Evolutionary conservation across 2,329 filamentous ascomycete species (phyloP), one percentile per base, ranked within the genome.

Genomic region (Gyromitra esculenta): DNA sequence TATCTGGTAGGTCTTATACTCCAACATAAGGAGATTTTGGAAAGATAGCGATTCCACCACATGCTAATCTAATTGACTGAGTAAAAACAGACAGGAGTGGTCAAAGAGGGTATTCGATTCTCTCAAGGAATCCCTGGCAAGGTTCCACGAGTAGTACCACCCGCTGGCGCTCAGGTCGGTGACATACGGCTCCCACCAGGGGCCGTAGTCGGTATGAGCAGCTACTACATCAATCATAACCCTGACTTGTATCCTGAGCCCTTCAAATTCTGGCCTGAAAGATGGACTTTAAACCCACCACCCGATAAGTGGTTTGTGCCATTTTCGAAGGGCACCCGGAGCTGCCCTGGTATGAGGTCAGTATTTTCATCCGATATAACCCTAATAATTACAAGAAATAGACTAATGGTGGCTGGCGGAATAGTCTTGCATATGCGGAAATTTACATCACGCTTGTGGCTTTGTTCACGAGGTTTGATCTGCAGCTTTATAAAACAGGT

Each of bases 301-400:
- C 59, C 48, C n/a, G 82, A 85, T 52, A 82, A 82, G 18, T 83
- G 82, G 66, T 82, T 86, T 68, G 80, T 86, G 15, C 85, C 0
- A 86, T 87, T 79, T 84, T 82, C 1, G 81, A 84, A 59, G 86
- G 86, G 0, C 81, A 84, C 81, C 0, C 81, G 85, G 59, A 81
- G 79, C 68, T 85, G 84, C 79, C 77, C 85, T 13, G 84, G 83
- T 35, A 76, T 81, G 21, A 83, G 83, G 72, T 75, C 0, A 69
- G 71, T 62, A 69, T 15, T 3, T 15, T 7, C 35, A 41, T 1
- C 43, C 18, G 31, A 54, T 25, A 54, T 1, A 25, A 13, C 18
- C 11, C 50, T 7, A 31, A 54, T 9, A 8, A 25, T 2, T 7
- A 35, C 9, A 43, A 0, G 21, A 8, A 65, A 65, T 56, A 21